Evolutionary conservation across 768 basidiomycete species (phyloP).

Genomic region (Amanita inopinata): DNA sequence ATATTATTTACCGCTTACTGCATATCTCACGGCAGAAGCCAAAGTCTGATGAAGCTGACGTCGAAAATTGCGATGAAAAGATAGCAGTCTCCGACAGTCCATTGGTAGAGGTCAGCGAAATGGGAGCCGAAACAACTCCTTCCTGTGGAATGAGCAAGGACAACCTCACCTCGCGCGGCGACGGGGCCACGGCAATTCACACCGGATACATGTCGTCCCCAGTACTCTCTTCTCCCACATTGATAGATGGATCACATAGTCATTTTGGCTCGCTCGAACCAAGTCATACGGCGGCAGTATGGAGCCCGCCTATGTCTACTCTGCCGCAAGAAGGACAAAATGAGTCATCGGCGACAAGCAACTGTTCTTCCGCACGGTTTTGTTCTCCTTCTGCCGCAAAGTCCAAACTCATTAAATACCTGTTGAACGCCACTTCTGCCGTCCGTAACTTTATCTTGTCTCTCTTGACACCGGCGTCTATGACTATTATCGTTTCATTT

Average conservation of each 20-base stretch:
- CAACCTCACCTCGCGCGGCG: neutral
- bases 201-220: neutral
- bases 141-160: no score
- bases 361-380: neutral
- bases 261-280: neutral
- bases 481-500: constrained; percentile 45
- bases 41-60: neutral
- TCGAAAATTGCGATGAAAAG: neutral
- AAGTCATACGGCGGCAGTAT: neutral
- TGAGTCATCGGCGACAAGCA: neutral
- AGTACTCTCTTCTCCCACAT: neutral
- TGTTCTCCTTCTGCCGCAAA: neutral
- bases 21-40: neutral
- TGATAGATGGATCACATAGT: neutral
- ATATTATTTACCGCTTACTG: neutral
- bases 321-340: neutral
- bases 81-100: no score
- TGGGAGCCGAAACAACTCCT: no score
- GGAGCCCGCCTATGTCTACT: neutral
- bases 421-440: constrained; percentile 1
- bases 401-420: neutral
- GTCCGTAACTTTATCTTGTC: constrained; percentile 22
- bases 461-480: constrained; percentile 36
- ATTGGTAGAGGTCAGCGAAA: no score
- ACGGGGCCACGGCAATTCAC: neutral